A percentile compares a stretch with the other conserved stretches of the same genome.
phyloP scores from a whole-genome alignment of 176 grass and related monocot species.

The Oryza coarctata region DNA sequence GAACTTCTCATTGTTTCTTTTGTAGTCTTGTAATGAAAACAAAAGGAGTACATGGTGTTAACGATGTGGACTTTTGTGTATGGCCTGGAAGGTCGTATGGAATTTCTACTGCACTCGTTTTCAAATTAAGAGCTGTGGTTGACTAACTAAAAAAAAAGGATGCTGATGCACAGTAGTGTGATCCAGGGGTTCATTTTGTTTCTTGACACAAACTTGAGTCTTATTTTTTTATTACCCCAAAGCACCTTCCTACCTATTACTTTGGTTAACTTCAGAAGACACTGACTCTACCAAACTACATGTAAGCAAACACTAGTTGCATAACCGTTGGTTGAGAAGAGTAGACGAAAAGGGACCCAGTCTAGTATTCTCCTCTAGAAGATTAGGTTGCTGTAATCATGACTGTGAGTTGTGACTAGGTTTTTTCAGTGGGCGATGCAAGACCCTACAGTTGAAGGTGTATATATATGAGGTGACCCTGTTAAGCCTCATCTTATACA shows the following conservation, averaged over 20 bases:
- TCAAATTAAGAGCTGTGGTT: not conserved
- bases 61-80: not conserved
- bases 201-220: not conserved
- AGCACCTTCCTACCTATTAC: not conserved
- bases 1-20: not conserved
- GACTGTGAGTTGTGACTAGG: conserved; percentile 8
- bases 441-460: not conserved
- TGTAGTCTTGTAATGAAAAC: not conserved
- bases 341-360: conserved; percentile 34
- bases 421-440: conserved; percentile 1
- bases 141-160: not conserved
- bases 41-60: not conserved
- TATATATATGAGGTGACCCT: conserved; percentile 32
- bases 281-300: conserved; percentile 16
- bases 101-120: not conserved
- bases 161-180: not conserved
- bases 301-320: conserved; percentile 17
- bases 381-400: not conserved
- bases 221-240: not conserved
- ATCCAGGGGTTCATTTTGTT: not conserved
- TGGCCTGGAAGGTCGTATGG: not conserved
- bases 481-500: not conserved
- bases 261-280: not conserved
- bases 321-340: conserved; percentile 42
- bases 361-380: conserved; percentile 25